A percentile compares a stretch with the other conserved stretches of the same genome.
Conservation (phyloP, 2,329 filamentous ascomycete species). For the Clonostachys chloroleuca region DNA sequence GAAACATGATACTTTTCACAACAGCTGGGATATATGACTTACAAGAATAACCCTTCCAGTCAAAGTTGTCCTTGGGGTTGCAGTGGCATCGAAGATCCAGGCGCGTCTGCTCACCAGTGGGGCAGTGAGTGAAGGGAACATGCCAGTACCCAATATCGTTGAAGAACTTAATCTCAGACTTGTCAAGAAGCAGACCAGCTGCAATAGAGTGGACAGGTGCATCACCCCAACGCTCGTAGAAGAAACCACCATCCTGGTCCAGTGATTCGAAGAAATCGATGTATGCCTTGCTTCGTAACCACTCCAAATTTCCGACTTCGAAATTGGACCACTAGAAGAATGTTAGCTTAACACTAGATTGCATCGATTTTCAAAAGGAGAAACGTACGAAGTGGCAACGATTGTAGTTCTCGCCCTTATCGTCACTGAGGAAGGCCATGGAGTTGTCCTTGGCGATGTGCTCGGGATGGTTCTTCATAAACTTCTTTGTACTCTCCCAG, state of each 20-base stretch:
- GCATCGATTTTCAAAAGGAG: neutral
- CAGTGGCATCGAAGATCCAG: constrained; percentile 88
- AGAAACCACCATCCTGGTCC: constrained; percentile 91
- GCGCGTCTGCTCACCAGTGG: constrained; percentile 80
- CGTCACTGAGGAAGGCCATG: constrained; percentile 87
- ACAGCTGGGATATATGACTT: constrained; percentile 33
- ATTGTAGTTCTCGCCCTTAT: constrained; percentile 89
- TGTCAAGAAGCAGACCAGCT: constrained; percentile 79
- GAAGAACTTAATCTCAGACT: constrained; percentile 97
- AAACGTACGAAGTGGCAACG: constrained; percentile 87
- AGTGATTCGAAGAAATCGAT: constrained; percentile 85
- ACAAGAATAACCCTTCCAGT: constrained; percentile 99
- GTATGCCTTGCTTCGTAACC: constrained; percentile 87
- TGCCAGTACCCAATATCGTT: constrained; percentile 99
- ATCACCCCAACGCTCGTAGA: constrained; percentile 98
- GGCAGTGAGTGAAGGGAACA: constrained; percentile 96
- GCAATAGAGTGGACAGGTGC: constrained; percentile 98
- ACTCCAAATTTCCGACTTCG: constrained; percentile 89
- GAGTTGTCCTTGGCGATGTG: constrained; percentile 82
- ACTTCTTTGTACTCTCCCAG: constrained; percentile 93
- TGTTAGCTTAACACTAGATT: constrained; percentile 13
- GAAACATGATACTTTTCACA: constrained; percentile 2
- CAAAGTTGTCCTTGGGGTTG: constrained; percentile 95
- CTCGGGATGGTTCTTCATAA: constrained; percentile 85
- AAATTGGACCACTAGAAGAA: constrained; percentile 89